Percentiles rank a stretch among this genome's conserved stretches.
Conservation (phyloP, 2,329 filamentous ascomycete genomes). For the Fusarium napiforme region DNA sequence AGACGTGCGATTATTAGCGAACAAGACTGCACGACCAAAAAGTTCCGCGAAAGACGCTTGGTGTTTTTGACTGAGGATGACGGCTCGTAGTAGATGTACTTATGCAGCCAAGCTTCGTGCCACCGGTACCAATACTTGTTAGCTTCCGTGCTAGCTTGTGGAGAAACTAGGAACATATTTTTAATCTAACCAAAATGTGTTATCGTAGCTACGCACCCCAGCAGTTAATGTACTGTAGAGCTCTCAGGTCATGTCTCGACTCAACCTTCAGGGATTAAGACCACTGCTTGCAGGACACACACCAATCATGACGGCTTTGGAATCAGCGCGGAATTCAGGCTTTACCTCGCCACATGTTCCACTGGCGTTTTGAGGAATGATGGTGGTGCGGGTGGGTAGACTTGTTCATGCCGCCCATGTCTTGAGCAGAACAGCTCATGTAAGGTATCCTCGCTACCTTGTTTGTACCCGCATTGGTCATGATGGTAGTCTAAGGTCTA, state of each 20-base stretch:
- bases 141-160: constrained; percentile 13
- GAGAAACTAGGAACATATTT: constrained; percentile 1
- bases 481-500: constrained; percentile 4
- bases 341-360: constrained; percentile 14
- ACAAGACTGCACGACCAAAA: background rate
- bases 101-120: constrained; percentile 6
- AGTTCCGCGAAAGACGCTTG: background rate
- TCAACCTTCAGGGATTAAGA: background rate
- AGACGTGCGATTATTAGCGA: background rate
- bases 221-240: constrained; percentile 1
- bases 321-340: background rate
- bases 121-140: background rate
- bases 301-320: constrained; percentile 11
- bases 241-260: constrained; percentile 2
- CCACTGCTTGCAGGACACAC: background rate
- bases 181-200: constrained; percentile 1
- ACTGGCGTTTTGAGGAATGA: constrained; percentile 7
- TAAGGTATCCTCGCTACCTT: background rate
- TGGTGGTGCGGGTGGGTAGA: constrained; percentile 15
- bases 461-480: constrained; percentile 14
- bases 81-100: background rate
- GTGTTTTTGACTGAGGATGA: background rate
- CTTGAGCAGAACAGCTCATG: constrained; percentile 3
- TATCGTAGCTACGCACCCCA: background rate
- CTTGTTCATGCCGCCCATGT: constrained; percentile 3